phyloP scores from a whole-genome alignment of 2,329 filamentous ascomycete species.

The Aspergillus intermedius region DNA sequence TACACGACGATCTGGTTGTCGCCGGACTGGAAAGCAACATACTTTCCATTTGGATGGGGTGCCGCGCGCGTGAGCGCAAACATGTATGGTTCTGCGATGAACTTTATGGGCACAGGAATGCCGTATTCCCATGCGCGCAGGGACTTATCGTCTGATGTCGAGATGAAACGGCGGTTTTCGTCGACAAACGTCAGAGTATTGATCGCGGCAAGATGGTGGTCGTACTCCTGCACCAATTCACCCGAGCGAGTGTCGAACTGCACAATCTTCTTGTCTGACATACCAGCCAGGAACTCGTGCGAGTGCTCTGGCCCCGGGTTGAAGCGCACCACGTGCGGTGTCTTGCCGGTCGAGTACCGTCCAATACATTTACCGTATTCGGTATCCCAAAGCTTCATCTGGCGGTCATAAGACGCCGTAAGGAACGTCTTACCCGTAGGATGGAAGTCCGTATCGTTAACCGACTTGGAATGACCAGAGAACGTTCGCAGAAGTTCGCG shows the following conservation, averaged over 20 bases:
- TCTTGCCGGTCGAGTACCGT: conserved; percentile 89
- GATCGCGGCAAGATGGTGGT: conserved; percentile 94
- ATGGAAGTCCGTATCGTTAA: conserved; percentile 88
- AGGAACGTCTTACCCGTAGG: conserved; percentile 76
- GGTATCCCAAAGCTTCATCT: conserved; percentile 98
- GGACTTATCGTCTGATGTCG: conserved; percentile 94
- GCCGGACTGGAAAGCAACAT: conserved; percentile 84
- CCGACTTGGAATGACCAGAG: conserved; percentile 78
- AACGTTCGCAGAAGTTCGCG: conserved; percentile 86
- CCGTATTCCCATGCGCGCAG: conserved; percentile 97
- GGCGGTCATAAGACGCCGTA: conserved; percentile 84
- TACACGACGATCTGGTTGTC: conserved; percentile 98
- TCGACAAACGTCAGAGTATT: conserved; percentile 98
- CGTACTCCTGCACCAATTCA: conserved; percentile 91
- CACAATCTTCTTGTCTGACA: conserved; percentile 98
- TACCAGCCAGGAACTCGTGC: conserved; percentile 89
- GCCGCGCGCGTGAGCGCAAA: conserved; percentile 86
- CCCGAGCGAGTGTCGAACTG: conserved; percentile 85
- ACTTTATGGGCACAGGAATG: conserved; percentile 97
- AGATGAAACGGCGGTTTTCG: conserved; percentile 90
- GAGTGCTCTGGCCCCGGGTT: conserved; percentile 71
- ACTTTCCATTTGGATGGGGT: conserved; percentile 82
- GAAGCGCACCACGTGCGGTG: conserved; percentile 89
- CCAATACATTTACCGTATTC: conserved; percentile 84
- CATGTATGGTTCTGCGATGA: conserved; percentile 97